Evolutionary conservation across 1,139 yeast genomes (phyloP).

Genomic region (Saccharomycopsis hybrid): DNA sequence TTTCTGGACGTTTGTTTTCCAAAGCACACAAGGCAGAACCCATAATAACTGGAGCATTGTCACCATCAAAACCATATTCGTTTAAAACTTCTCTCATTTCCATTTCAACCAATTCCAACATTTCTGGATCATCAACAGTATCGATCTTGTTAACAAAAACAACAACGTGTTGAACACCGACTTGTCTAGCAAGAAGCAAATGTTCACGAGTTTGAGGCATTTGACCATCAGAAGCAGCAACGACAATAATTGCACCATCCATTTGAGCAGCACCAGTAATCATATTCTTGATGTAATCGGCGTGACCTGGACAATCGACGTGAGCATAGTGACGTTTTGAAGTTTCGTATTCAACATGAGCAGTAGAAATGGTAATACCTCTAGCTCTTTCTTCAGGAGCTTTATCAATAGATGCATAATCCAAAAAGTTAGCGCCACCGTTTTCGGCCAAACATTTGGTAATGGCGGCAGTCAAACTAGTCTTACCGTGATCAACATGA

Average conservation of each 20-base stretch:
- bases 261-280: conserved; percentile 99
- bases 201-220: conserved; percentile 99
- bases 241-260: conserved; percentile 99
- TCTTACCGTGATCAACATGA: conserved; percentile 98
- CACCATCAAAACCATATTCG: conserved; percentile 96
- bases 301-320: conserved; percentile 94
- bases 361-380: conserved; percentile 98
- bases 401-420: conserved; percentile 88
- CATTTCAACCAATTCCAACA: conserved; percentile 99
- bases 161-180: conserved; percentile 96
- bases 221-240: conserved; percentile 98
- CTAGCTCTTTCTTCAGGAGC: conserved; percentile 99
- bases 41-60: conserved; percentile 95
- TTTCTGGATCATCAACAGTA: conserved; percentile 96
- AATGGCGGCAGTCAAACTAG: conserved; percentile 97
- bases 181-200: conserved; percentile 96
- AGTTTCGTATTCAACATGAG: conserved; percentile 94
- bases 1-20: conserved; percentile 83
- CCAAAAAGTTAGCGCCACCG: conserved; percentile 93
- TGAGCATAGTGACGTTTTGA: conserved; percentile 92
- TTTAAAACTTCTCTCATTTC: conserved; percentile 96
- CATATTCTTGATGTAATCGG: conserved; percentile 98
- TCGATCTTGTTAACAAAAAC: conserved; percentile 98
- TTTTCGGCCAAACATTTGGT: conserved; percentile 83
- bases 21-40: conserved; percentile 98